Evolutionary conservation across 2,329 filamentous ascomycete genomes (phyloP).

Genomic region (Apiospora marii): DNA sequence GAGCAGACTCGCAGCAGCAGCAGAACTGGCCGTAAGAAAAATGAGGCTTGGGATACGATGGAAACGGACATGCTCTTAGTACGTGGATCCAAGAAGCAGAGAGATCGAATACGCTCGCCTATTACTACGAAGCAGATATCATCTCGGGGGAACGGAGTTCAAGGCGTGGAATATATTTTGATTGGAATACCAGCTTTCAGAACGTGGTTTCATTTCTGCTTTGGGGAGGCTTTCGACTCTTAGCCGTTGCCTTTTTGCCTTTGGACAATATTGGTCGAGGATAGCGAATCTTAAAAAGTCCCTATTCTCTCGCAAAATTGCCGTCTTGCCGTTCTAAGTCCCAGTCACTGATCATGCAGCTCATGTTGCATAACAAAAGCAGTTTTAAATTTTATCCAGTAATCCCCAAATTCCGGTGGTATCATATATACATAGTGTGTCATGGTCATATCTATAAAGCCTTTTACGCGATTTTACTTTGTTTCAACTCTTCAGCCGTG

Average conservation of each 20-base stretch:
- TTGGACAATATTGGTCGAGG: background rate
- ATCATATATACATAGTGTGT: constrained; percentile 21
- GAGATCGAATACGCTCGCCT: background rate
- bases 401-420: background rate
- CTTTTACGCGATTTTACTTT: background rate
- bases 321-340: background rate
- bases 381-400: background rate
- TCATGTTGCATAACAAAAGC: background rate
- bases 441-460: constrained; percentile 4
- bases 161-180: constrained; percentile 25
- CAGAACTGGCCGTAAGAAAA: background rate
- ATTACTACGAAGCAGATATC: background rate
- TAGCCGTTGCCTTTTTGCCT: background rate
- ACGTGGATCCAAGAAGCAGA: background rate
- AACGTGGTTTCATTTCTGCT: background rate
- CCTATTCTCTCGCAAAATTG: background rate
- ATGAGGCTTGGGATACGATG: background rate
- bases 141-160: constrained; percentile 22
- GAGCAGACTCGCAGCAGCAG: background rate
- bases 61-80: constrained; percentile 2
- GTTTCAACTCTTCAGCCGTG: constrained; percentile 43
- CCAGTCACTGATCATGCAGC: background rate
- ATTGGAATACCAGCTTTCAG: background rate
- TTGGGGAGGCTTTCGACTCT: background rate
- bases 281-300: too few species aligned